These are phyloP conservation scores for Saposhnikovia divaricata DNA, from an alignment of 129 eudicot species.

Conservation along the genomic window DNA sequence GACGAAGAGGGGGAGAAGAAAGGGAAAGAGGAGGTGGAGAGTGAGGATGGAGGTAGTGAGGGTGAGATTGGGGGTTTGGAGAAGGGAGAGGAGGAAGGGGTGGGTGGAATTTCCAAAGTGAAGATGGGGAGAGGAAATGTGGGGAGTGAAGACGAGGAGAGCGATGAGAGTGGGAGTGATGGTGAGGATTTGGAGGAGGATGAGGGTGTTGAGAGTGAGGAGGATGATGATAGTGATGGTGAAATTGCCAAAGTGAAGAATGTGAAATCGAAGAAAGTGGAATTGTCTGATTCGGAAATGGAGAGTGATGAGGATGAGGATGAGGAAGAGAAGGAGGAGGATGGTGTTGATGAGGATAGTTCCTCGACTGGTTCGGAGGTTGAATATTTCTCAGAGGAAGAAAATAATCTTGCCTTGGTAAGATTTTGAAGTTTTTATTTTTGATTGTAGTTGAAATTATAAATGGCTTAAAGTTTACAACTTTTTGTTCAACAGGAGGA, in stretches of 20 bases:
- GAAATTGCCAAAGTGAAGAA: slow-evolving; percentile 20
- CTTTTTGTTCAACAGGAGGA: slow-evolving; percentile 45
- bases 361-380: slow-evolving; percentile 49
- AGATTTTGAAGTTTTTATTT: slow-evolving; percentile 15
- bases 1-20: slow-evolving; percentile 18
- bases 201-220: slow-evolving; percentile 5
- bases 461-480: neutral
- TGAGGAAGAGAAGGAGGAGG: slow-evolving; percentile 16
- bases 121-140: slow-evolving; percentile 10
- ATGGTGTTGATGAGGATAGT: slow-evolving; percentile 21
- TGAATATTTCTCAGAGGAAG: slow-evolving; percentile 41
- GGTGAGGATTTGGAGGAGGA: neutral
- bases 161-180: neutral
- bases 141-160: slow-evolving; percentile 9
- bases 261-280: slow-evolving; percentile 10
- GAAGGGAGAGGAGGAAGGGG: neutral
- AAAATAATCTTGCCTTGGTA: slow-evolving; percentile 20
- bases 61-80: neutral
- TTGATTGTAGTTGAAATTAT: neutral
- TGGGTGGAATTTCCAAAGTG: slow-evolving; percentile 9
- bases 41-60: slow-evolving; percentile 8
- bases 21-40: slow-evolving; percentile 15
- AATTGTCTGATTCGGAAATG: slow-evolving; percentile 8
- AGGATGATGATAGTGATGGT: slow-evolving; percentile 2
- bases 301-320: slow-evolving; percentile 23